phyloP scores from a whole-genome alignment of 192 early-diverging fungal genomes.

The Podila clonocystis region DNA sequence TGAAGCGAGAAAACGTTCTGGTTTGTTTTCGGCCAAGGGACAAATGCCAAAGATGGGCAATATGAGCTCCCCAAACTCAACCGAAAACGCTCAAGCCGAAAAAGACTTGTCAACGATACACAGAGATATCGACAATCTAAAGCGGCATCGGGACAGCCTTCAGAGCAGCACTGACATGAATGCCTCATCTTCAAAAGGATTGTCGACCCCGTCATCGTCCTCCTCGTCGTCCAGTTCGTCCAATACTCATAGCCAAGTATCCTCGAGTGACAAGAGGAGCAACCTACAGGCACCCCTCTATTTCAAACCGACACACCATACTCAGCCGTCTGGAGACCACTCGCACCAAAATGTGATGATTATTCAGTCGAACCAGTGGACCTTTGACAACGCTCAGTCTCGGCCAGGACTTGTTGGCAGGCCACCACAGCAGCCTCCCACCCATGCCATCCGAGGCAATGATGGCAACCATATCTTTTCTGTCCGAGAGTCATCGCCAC shows the following conservation, averaged over 20 bases:
- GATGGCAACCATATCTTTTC: constrained; percentile 19
- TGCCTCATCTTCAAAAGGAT: not conserved
- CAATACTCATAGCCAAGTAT: too few species aligned
- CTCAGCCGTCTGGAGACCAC: not conserved
- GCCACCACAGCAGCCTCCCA: not conserved
- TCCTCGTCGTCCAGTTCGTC: constrained; percentile 2
- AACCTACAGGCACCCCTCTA: constrained; percentile 22
- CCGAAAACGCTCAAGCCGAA: not conserved
- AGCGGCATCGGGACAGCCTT: constrained; percentile 24
- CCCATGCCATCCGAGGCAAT: not conserved
- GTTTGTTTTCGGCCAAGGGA: too few species aligned
- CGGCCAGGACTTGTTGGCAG: not conserved
- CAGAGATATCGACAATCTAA: constrained; percentile 29
- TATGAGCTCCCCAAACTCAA: not conserved
- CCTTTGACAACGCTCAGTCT: not conserved
- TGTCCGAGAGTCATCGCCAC: constrained; percentile 2
- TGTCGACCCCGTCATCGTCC: not conserved
- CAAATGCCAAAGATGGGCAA: not conserved
- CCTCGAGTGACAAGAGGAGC: not conserved
- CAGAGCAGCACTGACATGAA: not conserved
- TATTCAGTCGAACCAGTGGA: constrained; percentile 41
- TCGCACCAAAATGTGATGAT: constrained; percentile 20
- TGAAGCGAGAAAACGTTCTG: not conserved
- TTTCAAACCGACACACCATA: constrained; percentile 39
- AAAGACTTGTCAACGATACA: constrained; percentile 18